A percentile compares a stretch with the other conserved stretches of the same genome.
Conservation (phyloP, 495 filamentous ascomycete species). For the Lasiosphaeria miniovina region DNA sequence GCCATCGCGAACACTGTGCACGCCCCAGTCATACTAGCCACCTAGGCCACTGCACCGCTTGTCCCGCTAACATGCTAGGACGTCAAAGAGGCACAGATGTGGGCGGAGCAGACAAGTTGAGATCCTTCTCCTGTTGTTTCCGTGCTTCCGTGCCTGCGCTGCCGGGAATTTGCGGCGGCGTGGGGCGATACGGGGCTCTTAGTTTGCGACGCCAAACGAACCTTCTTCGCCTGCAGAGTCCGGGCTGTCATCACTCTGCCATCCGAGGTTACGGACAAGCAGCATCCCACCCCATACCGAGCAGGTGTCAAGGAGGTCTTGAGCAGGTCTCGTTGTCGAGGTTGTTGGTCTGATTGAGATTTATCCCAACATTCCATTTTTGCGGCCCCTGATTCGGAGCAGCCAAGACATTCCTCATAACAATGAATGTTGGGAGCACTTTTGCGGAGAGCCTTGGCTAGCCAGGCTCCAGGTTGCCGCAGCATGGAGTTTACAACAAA, state of each 20-base stretch:
- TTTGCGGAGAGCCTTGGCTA: no score
- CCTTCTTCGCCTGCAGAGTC: background rate
- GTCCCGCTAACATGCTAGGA: background rate
- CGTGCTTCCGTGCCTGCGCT: background rate
- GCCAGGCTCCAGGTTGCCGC: no score
- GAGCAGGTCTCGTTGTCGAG: no score
- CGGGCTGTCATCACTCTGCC: background rate
- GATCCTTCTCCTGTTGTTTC: background rate
- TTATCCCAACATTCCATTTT: constrained; percentile 1
- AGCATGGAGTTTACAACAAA: no score
- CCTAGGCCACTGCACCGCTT: no score
- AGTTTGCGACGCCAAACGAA: background rate
- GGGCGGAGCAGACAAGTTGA: background rate
- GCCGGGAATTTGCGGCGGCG: background rate
- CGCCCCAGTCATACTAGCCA: no score
- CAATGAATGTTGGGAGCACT: no score
- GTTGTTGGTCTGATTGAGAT: background rate
- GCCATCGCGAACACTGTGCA: no score
- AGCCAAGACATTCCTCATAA: no score
- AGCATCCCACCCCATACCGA: no score
- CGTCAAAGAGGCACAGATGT: background rate
- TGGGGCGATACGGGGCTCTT: no score
- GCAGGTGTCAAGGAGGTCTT: no score
- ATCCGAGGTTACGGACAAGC: background rate
- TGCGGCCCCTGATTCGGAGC: background rate